phyloP scores from a whole-genome alignment of 257 asterid genomes.

The Anisodus tanguticus region DNA sequence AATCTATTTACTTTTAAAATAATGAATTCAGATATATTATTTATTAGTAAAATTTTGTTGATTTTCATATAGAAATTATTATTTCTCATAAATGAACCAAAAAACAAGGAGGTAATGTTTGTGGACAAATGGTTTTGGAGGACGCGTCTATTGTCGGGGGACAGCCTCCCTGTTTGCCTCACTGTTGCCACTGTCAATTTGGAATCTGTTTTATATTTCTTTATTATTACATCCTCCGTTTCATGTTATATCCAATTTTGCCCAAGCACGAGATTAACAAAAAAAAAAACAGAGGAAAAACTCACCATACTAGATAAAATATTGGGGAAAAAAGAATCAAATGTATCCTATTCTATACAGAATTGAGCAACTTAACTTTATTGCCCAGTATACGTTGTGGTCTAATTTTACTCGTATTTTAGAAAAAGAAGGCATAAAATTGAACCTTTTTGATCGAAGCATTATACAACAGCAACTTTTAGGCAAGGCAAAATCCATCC shows the following conservation, averaged over 20 bases:
- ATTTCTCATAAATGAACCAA: neutral
- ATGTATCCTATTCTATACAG: neutral
- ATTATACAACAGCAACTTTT: neutral
- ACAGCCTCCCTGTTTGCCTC: constrained; percentile 24
- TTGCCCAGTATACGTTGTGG: neutral
- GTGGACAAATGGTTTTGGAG: neutral
- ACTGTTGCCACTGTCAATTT: neutral
- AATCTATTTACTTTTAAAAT: no score
- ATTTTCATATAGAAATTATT: neutral
- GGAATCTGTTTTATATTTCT: neutral
- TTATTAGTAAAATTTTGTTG: neutral
- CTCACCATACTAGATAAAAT: no score
- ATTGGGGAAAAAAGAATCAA: neutral
- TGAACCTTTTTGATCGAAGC: neutral
- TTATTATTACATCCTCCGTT: no score
- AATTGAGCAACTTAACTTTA: neutral
- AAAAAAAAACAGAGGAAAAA: no score
- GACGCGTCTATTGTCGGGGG: neutral
- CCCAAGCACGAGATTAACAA: neutral
- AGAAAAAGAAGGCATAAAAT: neutral
- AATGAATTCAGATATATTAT: no score
- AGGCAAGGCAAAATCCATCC: neutral
- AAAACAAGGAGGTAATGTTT: neutral
- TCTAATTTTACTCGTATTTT: neutral
- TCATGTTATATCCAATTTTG: neutral